These are phyloP conservation scores for Eimeria tenella DNA, from an alignment of 169 alveolate species.

Conservation along the genomic window DNA sequence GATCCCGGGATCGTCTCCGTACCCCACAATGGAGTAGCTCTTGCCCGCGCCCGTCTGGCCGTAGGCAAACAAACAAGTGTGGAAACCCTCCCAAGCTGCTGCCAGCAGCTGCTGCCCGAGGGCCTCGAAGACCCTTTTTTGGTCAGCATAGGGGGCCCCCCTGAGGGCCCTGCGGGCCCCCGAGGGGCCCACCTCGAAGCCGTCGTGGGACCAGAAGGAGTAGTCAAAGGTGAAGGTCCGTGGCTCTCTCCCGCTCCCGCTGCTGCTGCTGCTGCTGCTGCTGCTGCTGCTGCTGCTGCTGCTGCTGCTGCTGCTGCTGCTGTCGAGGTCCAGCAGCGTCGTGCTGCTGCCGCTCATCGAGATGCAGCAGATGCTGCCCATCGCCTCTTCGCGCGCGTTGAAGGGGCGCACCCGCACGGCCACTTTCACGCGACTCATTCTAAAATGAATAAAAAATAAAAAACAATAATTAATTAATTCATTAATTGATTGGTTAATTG, in stretches of 20 bases:
- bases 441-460: background rate
- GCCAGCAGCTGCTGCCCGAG: conserved; percentile 69
- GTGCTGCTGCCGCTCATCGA: conserved; percentile 80
- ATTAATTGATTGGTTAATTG: background rate
- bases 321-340: conserved; percentile 75
- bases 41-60: conserved; percentile 94
- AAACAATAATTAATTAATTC: background rate
- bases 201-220: conserved; percentile 95
- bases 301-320: conserved; percentile 75
- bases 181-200: conserved; percentile 82
- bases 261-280: conserved; percentile 75
- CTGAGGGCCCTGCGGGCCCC: background rate
- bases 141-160: conserved; percentile 54
- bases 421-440: conserved; percentile 85
- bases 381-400: conserved; percentile 87
- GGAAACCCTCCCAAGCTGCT: conserved; percentile 94
- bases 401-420: conserved; percentile 94
- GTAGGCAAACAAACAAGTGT: conserved; percentile 95
- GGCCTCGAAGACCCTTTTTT: conserved; percentile 5
- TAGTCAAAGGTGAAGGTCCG: conserved; percentile 93
- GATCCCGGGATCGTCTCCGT: conserved; percentile 93
- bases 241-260: conserved; percentile 77
- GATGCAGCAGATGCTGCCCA: conserved; percentile 82
- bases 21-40: conserved; percentile 95
- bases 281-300: conserved; percentile 61